phyloP scores from a whole-genome alignment of 2,329 filamentous ascomycete species.

The Aspergillus chevalieri region DNA sequence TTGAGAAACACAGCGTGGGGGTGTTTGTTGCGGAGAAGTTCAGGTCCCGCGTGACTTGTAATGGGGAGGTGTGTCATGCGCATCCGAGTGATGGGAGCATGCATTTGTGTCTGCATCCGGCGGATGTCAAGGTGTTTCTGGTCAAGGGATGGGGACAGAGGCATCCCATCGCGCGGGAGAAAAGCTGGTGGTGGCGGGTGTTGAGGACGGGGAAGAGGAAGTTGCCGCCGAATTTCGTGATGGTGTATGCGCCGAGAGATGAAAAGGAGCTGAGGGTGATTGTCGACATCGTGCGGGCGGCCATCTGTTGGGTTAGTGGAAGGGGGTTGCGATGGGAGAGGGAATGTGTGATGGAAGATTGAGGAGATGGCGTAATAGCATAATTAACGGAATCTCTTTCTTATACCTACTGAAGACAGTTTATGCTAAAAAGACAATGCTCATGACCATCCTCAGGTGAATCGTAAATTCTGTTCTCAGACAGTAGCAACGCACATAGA shows the following conservation, averaged over 20 bases:
- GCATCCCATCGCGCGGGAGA: constrained; percentile 48
- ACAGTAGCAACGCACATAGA: constrained; percentile 7
- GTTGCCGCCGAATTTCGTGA: constrained; percentile 67
- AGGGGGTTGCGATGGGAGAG: constrained; percentile 5
- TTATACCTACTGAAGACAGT: neutral
- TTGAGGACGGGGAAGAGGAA: constrained; percentile 42
- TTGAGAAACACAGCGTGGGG: constrained; percentile 75
- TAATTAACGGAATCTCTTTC: neutral
- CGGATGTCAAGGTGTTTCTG: constrained; percentile 66
- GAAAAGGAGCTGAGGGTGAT: constrained; percentile 63
- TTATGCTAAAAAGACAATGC: neutral
- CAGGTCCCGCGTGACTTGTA: constrained; percentile 26
- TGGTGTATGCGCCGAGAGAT: constrained; percentile 74
- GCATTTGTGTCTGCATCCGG: constrained; percentile 74
- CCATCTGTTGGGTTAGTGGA: constrained; percentile 55
- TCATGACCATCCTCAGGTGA: constrained; percentile 5
- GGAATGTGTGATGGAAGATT: neutral
- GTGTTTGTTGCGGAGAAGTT: constrained; percentile 55
- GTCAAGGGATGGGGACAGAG: constrained; percentile 72
- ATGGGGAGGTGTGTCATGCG: constrained; percentile 77
- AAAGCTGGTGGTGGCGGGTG: constrained; percentile 56
- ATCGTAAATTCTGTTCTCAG: constrained; percentile 11
- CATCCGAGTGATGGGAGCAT: constrained; percentile 70
- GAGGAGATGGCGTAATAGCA: neutral
- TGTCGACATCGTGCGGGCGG: constrained; percentile 64